Percentiles rank a stretch among this genome's conserved stretches.
These are phyloP conservation scores for Sugiyamaella xylanicola DNA, from an alignment of 1,139 yeast species.

Conservation along the genomic window DNA sequence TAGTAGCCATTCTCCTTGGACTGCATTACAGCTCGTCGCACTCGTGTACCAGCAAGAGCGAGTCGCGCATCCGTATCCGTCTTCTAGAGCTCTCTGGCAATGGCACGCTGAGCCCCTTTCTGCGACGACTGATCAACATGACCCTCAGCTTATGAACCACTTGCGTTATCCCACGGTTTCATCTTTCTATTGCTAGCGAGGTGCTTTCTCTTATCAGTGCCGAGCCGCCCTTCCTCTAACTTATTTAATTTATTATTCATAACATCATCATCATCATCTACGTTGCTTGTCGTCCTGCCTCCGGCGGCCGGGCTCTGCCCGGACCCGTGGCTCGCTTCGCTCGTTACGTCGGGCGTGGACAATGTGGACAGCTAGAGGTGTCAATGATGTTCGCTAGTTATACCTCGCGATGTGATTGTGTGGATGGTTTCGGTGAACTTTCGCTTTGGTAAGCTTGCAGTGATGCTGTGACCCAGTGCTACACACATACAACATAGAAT, in stretches of 20 bases:
- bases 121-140: constrained; percentile 28
- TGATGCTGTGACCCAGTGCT: no score
- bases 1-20: constrained; percentile 27
- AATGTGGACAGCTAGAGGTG: no score
- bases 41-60: constrained; percentile 8
- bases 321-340: background rate
- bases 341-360: no score
- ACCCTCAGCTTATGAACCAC: constrained; percentile 21
- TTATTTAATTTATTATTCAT: background rate
- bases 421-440: no score
- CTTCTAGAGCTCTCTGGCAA: constrained; percentile 25
- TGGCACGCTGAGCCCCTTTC: constrained; percentile 20
- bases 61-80: constrained; percentile 25
- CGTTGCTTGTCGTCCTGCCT: background rate
- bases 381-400: no score
- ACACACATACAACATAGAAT: no score
- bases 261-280: background rate
- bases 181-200: background rate
- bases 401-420: no score
- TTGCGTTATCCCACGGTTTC: background rate
- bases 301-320: background rate
- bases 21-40: constrained; percentile 21
- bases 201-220: background rate
- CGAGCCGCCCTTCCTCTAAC: background rate
- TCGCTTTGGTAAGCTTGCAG: no score